Conservation (phyloP, 2,329 filamentous ascomycete species). For the Didymella lethalis region DNA sequence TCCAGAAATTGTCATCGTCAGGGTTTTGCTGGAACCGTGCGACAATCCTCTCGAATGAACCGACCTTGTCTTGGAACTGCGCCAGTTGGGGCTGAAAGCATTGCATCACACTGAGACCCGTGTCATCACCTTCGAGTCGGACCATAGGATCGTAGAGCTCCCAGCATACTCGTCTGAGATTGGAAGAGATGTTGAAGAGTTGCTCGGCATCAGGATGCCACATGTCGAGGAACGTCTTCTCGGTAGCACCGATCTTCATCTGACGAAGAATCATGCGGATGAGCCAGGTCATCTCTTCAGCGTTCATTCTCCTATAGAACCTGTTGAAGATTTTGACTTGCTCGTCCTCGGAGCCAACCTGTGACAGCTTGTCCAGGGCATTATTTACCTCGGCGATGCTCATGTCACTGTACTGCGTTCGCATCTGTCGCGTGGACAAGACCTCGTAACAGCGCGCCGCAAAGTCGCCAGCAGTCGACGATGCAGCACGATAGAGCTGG, state of each 20-base stretch:
- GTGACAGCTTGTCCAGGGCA: slow-evolving; percentile 78
- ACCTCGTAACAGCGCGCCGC: slow-evolving; percentile 88
- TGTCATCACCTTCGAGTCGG: slow-evolving; percentile 76
- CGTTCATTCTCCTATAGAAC: slow-evolving; percentile 91
- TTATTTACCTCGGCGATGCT: slow-evolving; percentile 89
- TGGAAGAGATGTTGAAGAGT: slow-evolving; percentile 87
- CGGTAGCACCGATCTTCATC: slow-evolving; percentile 78
- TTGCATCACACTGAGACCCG: slow-evolving; percentile 83
- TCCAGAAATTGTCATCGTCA: slow-evolving; percentile 85
- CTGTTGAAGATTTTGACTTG: slow-evolving; percentile 81
- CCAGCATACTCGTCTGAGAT: slow-evolving; percentile 90
- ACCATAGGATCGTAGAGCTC: slow-evolving; percentile 79
- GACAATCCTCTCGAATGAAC: slow-evolving; percentile 79
- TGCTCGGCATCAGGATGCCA: slow-evolving; percentile 63
- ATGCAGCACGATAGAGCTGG: slow-evolving; percentile 52
- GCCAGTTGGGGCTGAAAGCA: slow-evolving; percentile 97
- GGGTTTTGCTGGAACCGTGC: slow-evolving; percentile 70
- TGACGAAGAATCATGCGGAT: slow-evolving; percentile 90
- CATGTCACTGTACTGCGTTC: slow-evolving; percentile 77
- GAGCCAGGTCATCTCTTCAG: slow-evolving; percentile 92
- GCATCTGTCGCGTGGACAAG: slow-evolving; percentile 81
- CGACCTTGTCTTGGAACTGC: slow-evolving; percentile 79
- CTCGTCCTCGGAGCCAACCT: slow-evolving; percentile 79
- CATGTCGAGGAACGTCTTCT: slow-evolving; percentile 82
- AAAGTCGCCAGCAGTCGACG: slow-evolving; percentile 83